Conservation (phyloP, 176 grass and related monocot species). For the Musa beccarii region DNA sequence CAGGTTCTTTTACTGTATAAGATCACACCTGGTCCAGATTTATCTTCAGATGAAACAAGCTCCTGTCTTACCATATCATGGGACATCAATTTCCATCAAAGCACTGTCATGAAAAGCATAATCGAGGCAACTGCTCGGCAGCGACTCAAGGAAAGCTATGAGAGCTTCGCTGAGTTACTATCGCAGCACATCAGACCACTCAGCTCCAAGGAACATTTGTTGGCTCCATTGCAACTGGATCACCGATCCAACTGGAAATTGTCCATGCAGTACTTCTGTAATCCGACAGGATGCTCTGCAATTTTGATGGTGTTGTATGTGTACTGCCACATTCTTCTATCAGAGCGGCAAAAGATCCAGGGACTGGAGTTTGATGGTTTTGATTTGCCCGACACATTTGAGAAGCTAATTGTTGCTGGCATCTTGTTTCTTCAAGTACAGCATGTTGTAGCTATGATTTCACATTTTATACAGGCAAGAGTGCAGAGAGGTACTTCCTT, state of each 20-base stretch:
- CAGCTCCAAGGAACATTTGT: slow-evolving; percentile 63
- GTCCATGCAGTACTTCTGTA: slow-evolving; percentile 69
- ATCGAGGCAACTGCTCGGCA: slow-evolving; percentile 61
- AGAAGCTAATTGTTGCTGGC: slow-evolving; percentile 53
- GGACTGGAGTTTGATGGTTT: slow-evolving; percentile 70
- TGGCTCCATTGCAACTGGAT: slow-evolving; percentile 52
- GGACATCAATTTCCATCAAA: slow-evolving; percentile 65
- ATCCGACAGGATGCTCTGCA: slow-evolving; percentile 47
- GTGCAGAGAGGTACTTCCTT: slow-evolving; percentile 47
- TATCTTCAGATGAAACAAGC: slow-evolving; percentile 39
- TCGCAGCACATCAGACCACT: slow-evolving; percentile 43
- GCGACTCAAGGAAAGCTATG: slow-evolving; percentile 72
- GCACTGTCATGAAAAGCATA: slow-evolving; percentile 71
- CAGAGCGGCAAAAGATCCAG: slow-evolving; percentile 26
- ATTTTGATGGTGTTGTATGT: slow-evolving; percentile 53
- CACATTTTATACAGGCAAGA: slow-evolving; percentile 76
- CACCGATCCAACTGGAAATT: slow-evolving; percentile 46
- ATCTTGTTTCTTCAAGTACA: slow-evolving; percentile 65
- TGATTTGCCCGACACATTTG: slow-evolving; percentile 76
- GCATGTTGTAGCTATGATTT: slow-evolving; percentile 46
- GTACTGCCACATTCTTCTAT: slow-evolving; percentile 67
- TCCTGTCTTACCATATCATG: slow-evolving; percentile 49
- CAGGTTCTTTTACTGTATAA: slow-evolving; percentile 64
- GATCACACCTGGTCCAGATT: slow-evolving; percentile 45
- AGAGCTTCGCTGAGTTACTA: slow-evolving; percentile 44